Evolutionary conservation across 495 filamentous ascomycete species (phyloP).

Genomic region (Tirmania nivea): DNA sequence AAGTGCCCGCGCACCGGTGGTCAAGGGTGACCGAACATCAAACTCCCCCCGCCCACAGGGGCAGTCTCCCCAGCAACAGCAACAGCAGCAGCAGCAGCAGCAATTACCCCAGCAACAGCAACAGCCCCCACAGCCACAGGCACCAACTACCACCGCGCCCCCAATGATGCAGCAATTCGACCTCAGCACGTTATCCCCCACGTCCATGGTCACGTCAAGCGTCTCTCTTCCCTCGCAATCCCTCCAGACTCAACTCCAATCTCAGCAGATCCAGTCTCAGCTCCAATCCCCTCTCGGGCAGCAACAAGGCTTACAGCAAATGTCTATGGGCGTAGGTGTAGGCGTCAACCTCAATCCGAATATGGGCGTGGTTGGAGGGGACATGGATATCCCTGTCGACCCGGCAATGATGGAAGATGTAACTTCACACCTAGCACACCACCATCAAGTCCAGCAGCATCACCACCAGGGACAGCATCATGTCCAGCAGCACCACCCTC

Average conservation of each 20-base stretch:
- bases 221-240: too few relatives aligned
- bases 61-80: neutral
- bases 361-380: slow-evolving; percentile 10
- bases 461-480: neutral
- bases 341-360: neutral
- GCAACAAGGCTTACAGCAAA: neutral
- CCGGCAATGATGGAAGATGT: slow-evolving; percentile 20
- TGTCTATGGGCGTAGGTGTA: neutral
- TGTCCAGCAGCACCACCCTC: neutral
- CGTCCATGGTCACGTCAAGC: too few relatives aligned
- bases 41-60: neutral
- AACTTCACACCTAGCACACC: neutral
- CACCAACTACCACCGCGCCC: neutral
- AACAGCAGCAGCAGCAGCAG: slow-evolving; percentile 3
- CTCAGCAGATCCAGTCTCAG: neutral
- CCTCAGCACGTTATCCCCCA: neutral
- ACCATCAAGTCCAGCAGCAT: slow-evolving; percentile 2
- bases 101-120: neutral
- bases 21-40: neutral
- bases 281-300: neutral
- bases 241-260: neutral
- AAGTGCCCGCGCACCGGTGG: slow-evolving; percentile 10
- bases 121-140: neutral
- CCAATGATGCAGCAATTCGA: neutral
- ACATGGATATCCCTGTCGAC: slow-evolving; percentile 19